phyloP scores from a whole-genome alignment of 2,329 filamentous ascomycete species.

The Diplocarpon mali region DNA sequence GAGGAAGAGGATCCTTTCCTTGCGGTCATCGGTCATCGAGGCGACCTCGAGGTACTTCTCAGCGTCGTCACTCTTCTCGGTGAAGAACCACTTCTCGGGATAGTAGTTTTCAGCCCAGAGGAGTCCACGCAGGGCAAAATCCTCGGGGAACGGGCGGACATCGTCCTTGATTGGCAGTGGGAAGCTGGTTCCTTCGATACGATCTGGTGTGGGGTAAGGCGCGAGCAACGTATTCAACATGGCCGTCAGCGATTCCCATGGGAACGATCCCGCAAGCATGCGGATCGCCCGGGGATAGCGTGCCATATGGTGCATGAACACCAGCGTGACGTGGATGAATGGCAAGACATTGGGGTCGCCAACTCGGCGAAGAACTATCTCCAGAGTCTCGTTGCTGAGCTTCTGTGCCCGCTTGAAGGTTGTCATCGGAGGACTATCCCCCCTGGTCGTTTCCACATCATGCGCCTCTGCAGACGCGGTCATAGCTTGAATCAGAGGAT shows the following conservation, averaged over 20 bases:
- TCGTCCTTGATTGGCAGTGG: slow-evolving; percentile 20
- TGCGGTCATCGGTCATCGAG: slow-evolving; percentile 16
- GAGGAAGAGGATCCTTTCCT: slow-evolving; percentile 20
- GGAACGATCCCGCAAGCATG: slow-evolving; percentile 16
- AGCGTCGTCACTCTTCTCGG: slow-evolving; percentile 21
- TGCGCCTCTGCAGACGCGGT: background rate
- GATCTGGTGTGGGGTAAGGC: slow-evolving; percentile 9
- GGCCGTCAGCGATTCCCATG: slow-evolving; percentile 17
- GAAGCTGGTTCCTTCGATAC: slow-evolving; percentile 13
- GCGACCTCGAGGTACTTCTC: slow-evolving; percentile 18
- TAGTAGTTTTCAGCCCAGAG: slow-evolving; percentile 21
- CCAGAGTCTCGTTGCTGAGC: slow-evolving; percentile 15
- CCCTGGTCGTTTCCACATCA: slow-evolving; percentile 3
- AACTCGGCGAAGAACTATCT: slow-evolving; percentile 19
- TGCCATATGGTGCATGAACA: slow-evolving; percentile 20
- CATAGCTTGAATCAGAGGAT: slow-evolving; percentile 1
- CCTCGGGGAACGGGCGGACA: slow-evolving; percentile 22
- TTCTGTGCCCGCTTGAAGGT: slow-evolving; percentile 17
- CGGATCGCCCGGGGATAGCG: slow-evolving; percentile 14
- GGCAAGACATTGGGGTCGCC: slow-evolving; percentile 24
- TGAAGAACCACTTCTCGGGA: slow-evolving; percentile 19
- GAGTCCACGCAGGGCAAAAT: slow-evolving; percentile 23
- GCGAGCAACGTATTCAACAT: slow-evolving; percentile 21
- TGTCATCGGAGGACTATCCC: background rate
- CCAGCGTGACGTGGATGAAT: slow-evolving; percentile 23